These are phyloP conservation scores for Geoglossum cookeanum DNA, from an alignment of 2,329 filamentous ascomycete species.

Conservation along the genomic window DNA sequence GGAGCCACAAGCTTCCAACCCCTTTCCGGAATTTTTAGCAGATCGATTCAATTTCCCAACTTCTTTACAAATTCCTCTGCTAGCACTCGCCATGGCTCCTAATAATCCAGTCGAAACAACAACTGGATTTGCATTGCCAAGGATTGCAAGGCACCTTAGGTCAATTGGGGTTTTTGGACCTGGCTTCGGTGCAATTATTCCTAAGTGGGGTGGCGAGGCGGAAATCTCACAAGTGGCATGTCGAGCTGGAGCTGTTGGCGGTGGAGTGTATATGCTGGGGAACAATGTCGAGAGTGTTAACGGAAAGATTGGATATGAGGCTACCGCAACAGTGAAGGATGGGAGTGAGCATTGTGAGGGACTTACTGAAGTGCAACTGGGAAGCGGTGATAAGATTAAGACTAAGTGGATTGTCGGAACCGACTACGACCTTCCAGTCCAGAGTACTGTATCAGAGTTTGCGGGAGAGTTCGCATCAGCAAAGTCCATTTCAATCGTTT, in stretches of 20 bases:
- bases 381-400: slow-evolving; percentile 37
- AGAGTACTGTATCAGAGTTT: neutral
- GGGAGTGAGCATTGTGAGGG: slow-evolving; percentile 9
- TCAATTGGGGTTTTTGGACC: slow-evolving; percentile 79
- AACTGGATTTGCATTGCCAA: slow-evolving; percentile 49
- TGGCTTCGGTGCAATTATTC: slow-evolving; percentile 74
- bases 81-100: slow-evolving; percentile 59
- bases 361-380: slow-evolving; percentile 30
- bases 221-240: slow-evolving; percentile 86
- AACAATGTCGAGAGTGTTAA: slow-evolving; percentile 36
- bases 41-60: slow-evolving; percentile 35
- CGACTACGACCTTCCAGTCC: slow-evolving; percentile 9
- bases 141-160: slow-evolving; percentile 59
- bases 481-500: slow-evolving; percentile 49
- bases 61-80: slow-evolving; percentile 43
- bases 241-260: slow-evolving; percentile 76
- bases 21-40: slow-evolving; percentile 40
- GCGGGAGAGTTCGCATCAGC: slow-evolving; percentile 3
- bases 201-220: slow-evolving; percentile 81
- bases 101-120: slow-evolving; percentile 33
- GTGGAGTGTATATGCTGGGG: slow-evolving; percentile 73
- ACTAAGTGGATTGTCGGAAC: slow-evolving; percentile 34
- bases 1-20: slow-evolving; percentile 33
- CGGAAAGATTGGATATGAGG: slow-evolving; percentile 7
- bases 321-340: slow-evolving; percentile 5